Evolutionary conservation across 805 yeast species (phyloP), one percentile per base, ranked within the genome.

Genomic region (Nakazawaea laoshanensis): DNA sequence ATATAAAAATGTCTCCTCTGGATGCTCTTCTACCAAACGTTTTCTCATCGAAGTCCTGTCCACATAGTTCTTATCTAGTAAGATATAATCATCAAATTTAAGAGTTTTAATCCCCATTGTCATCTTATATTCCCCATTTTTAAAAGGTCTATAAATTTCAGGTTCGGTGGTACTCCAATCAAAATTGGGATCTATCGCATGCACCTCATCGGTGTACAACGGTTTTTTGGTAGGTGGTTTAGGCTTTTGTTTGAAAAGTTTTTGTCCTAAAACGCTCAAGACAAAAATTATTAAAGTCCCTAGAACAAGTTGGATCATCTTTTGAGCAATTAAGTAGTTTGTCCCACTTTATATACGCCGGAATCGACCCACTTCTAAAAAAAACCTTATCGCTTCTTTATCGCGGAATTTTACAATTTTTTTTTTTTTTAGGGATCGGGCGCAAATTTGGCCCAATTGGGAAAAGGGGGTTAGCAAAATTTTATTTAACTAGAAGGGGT

Each of bases 71-170:
- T 74, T 55, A 38, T 83, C 92, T 4, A 83, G 49, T 21, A 72
- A 54, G 15, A 83, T 56, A 70, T 78, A 71, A 25, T 78, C 77
- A 25, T 66, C 63, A 3, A 74, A 50, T 24, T 61, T 53, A 27
- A 64, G 46, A 47, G 63, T 61, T 40, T 65, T 60, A 33, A 78
- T 63, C 1, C 78, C 82, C 79, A 81, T 70, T 3, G 79, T 78
- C 53, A 80, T 54, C 40, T 65, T 68, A 44, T 77, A 70, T 12
- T 47, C 54, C 1, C 63, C 70, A 35, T 62, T 59, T 41, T 67
- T 69, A 52, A 67, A 69, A 1, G 76, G 75, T 32, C 59, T 44
- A 27, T 39, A 71, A 18, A 59, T 59, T 27, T 52, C 46, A 1
- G 79, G 79, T 30, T 58, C 50, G 7, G 53, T 49, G 3, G 41